Base-by-base conservation (phyloP, 2,329 filamentous ascomycete species). In the Ophiostoma ulmi region DNA sequence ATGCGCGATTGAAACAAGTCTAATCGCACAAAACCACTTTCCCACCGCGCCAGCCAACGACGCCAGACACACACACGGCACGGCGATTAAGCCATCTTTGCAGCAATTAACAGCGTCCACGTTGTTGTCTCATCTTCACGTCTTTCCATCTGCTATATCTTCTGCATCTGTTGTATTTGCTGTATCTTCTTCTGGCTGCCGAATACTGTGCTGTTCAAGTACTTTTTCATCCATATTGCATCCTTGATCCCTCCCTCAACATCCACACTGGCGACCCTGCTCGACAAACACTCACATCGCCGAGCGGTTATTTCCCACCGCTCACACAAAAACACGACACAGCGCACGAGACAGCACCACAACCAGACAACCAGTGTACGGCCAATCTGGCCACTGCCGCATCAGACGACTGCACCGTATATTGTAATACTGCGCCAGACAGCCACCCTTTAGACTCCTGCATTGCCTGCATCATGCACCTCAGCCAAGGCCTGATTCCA, bases 51-150 rank as follows among this genome's bases (percentile, higher is more conserved):
- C 52, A 26, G 52, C 11, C 11, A 10, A 44, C 10, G 39, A 44
- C 39, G 3, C 31, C 31, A 31, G 31, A 31, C 31, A 31, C 52
- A 31, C 31, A 31, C 52, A 58, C 52, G 52, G 52, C 52, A 58
- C 52, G 52, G 52, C 22, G 52, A 58, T 58, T 14, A 26, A 58
- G 22, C n/a, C 11, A n/a, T 7, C 58, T 63, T 26, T 70, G 58
- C 70, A 70, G 68, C 73, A 74, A 74, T 74, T 63, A 74, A 71
- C 71, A 65, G 48, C 72, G 22, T 73, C 72, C 73, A 74, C 72
- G 73, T 74, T 66, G 73, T 63, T 17, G 35, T 65, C 36, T 44
- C 64, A 39, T 20, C 36, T 13, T 14, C n/a, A 6, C 22, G n/a
- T 41, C 20, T 44, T 7, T 22, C 36, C 13, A 39, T 38, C 36